phyloP scores from a whole-genome alignment of 2,329 filamentous ascomycete species.

The Phialemoniopsis sp. region DNA sequence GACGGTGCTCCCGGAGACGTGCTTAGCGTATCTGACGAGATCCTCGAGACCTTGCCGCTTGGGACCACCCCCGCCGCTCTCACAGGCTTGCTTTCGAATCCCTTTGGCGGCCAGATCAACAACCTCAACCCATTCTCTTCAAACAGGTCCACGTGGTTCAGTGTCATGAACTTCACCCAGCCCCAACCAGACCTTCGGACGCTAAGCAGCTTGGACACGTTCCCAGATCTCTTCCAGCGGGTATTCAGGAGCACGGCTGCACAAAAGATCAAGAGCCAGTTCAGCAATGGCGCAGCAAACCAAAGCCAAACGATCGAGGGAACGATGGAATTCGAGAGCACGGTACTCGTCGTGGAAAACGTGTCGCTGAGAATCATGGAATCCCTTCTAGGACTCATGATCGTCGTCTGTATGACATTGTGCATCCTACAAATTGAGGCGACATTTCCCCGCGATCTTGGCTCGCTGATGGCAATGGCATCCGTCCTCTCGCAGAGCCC shows the following conservation, averaged over 20 bases:
- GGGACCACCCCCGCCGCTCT: background rate
- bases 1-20: background rate
- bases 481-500: too few relatives aligned
- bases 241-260: background rate
- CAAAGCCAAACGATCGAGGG: background rate
- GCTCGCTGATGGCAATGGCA: too few relatives aligned
- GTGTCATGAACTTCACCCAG: conserved; percentile 1
- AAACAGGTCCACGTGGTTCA: background rate
- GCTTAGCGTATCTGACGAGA: too few relatives aligned
- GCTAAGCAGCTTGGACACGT: background rate
- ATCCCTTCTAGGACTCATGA: too few relatives aligned
- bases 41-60: too few relatives aligned
- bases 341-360: background rate
- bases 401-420: too few relatives aligned
- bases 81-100: background rate
- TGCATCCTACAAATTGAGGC: too few relatives aligned
- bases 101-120: background rate
- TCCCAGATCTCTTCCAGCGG: background rate
- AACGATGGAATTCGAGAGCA: background rate
- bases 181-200: background rate
- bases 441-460: too few relatives aligned
- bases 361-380: too few relatives aligned
- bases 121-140: background rate
- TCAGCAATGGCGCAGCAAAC: background rate
- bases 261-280: background rate